phyloP scores from a whole-genome alignment of 257 asterid genomes.

The Vinca minor region DNA sequence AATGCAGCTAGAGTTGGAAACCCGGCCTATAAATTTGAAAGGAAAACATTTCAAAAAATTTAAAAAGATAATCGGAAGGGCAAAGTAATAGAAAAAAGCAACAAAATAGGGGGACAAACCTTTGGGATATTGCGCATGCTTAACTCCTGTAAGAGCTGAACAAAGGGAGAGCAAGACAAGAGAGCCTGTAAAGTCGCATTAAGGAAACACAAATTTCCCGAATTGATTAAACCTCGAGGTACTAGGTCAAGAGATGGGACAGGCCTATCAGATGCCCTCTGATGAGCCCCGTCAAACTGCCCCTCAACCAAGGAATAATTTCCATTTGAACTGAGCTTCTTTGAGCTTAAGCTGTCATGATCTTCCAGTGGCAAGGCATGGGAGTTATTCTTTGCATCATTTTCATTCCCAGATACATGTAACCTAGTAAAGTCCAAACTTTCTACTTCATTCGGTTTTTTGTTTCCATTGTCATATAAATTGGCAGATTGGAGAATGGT shows the following conservation, averaged over 20 bases:
- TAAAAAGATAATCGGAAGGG: background rate
- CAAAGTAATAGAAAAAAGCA: background rate
- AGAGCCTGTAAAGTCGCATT: slow-evolving; percentile 93
- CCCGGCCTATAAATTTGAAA: slow-evolving; percentile 32
- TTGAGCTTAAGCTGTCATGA: slow-evolving; percentile 20
- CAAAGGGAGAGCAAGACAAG: slow-evolving; percentile 80
- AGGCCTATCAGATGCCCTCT: slow-evolving; percentile 29
- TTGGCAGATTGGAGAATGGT: slow-evolving; percentile 12
- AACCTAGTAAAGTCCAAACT: slow-evolving; percentile 24
- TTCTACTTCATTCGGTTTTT: slow-evolving; percentile 19
- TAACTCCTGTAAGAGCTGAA: slow-evolving; percentile 56
- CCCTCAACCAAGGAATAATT: slow-evolving; percentile 25
- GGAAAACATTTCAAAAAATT: slow-evolving; percentile 8
- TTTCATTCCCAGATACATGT: slow-evolving; percentile 28
- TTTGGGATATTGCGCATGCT: slow-evolving; percentile 45
- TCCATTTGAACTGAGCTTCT: slow-evolving; percentile 30
- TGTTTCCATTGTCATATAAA: slow-evolving; percentile 21
- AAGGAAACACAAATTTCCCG: slow-evolving; percentile 89
- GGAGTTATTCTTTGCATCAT: slow-evolving; percentile 20
- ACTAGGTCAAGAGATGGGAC: slow-evolving; percentile 37
- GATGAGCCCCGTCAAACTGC: slow-evolving; percentile 23
- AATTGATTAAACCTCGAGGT: slow-evolving; percentile 79
- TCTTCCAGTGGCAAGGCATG: slow-evolving; percentile 15
- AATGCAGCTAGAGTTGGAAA: slow-evolving; percentile 74
- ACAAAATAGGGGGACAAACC: slow-evolving; percentile 25